Conservation (phyloP, 805 yeast genomes). For the Yamadazyma philogaea region DNA sequence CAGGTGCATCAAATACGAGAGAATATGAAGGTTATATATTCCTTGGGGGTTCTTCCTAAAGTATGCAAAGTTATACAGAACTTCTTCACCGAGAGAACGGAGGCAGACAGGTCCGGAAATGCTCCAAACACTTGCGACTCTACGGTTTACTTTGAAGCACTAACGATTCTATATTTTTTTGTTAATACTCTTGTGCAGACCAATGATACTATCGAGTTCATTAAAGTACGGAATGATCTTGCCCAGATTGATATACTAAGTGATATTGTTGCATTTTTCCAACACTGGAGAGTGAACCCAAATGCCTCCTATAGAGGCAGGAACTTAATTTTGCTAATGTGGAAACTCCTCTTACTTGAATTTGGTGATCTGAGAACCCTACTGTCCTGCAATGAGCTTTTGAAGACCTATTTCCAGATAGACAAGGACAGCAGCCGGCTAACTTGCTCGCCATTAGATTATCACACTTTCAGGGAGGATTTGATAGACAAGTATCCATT, state of each 20-base stretch:
- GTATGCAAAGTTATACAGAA: background rate
- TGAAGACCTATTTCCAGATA: constrained; percentile 41
- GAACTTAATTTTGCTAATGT: constrained; percentile 50
- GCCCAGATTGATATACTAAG: constrained; percentile 39
- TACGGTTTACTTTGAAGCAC: constrained; percentile 22
- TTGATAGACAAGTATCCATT: constrained; percentile 73
- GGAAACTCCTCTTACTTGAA: constrained; percentile 53
- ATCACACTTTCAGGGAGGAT: constrained; percentile 75
- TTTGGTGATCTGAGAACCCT: constrained; percentile 56
- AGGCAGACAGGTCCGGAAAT: background rate
- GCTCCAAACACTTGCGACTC: background rate
- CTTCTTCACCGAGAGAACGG: constrained; percentile 1
- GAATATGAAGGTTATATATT: constrained; percentile 13
- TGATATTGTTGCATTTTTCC: constrained; percentile 49
- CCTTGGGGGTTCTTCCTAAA: constrained; percentile 3
- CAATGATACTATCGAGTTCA: constrained; percentile 6
- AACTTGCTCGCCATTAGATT: constrained; percentile 79
- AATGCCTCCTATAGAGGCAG: constrained; percentile 46
- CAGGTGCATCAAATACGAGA: constrained; percentile 16
- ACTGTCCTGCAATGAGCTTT: constrained; percentile 43
- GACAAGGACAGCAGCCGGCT: constrained; percentile 24
- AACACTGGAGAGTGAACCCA: constrained; percentile 63
- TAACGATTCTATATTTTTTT: constrained; percentile 36
- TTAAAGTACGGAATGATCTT: constrained; percentile 19
- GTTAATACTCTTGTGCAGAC: constrained; percentile 22